Evolutionary conservation across 2,329 filamentous ascomycete genomes (phyloP).

Genomic region (Helminthosporium solani): DNA sequence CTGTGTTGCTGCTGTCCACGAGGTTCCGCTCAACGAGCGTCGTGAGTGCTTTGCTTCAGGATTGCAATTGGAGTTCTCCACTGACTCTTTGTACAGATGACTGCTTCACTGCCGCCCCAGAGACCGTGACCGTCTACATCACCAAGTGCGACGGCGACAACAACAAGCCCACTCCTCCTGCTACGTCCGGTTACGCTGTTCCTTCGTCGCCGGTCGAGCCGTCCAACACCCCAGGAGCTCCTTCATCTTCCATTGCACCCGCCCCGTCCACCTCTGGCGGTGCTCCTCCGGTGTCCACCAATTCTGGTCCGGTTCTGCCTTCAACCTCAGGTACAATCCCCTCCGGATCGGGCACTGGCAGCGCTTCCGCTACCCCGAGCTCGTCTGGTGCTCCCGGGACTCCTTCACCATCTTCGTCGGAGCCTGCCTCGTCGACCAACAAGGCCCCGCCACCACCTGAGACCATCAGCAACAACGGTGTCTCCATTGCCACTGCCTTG

Average conservation of each 20-base stretch:
- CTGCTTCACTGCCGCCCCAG: conserved; percentile 16
- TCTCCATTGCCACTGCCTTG: conserved; percentile 20
- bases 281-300: background rate
- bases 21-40: conserved; percentile 5
- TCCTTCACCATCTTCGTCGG: background rate
- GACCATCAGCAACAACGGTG: conserved; percentile 13
- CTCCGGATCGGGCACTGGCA: background rate
- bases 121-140: conserved; percentile 29
- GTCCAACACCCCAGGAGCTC: conserved; percentile 2
- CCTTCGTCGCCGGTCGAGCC: conserved; percentile 6
- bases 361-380: background rate
- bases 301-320: background rate
- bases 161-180: conserved; percentile 11
- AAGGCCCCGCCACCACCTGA: background rate
- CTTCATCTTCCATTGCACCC: background rate
- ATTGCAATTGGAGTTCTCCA: background rate
- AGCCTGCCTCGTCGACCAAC: background rate
- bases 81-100: conserved; percentile 14
- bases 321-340: conserved; percentile 1
- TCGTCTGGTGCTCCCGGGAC: background rate
- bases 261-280: background rate
- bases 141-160: conserved; percentile 22
- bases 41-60: conserved; percentile 1
- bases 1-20: conserved; percentile 20
- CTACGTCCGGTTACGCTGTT: conserved; percentile 6